Evolutionary conservation across 2,329 filamentous ascomycete species (phyloP), one percentile per base, ranked within the genome.

Genomic region (Arachnomyces sp.): DNA sequence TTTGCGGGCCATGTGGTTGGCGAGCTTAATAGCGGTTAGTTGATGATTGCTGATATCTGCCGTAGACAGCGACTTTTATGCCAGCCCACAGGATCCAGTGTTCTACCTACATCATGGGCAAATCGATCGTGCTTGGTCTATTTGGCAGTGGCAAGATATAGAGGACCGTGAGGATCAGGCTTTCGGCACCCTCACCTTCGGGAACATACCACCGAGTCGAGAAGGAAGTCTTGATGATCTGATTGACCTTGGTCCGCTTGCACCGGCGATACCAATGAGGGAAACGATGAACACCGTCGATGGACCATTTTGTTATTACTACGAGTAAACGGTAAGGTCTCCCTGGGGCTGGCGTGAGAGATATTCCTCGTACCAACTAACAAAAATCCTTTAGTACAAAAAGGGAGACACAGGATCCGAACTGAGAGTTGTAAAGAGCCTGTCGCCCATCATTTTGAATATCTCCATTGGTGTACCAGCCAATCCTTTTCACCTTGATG

Each of bases 251-350:
- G 46, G 43, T 3, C 42, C 39, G 8, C 40, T 54, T 14, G 46
- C 42, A 3, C 31, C 43, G 7, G 36, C 49, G 3, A 34, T 47
- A 12, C 34, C 38, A 5, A 44, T 53, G 12, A 13, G 42, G 6
- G 47, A 56, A 5, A 28, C 50, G 15, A 45, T 52, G 36, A 41
- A 49, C 43, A 54, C 49, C 6, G 47, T 44, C 16, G 45, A 37
- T 8, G 51, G 52, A 2, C 53, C 53, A 1, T 55, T 53, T 16
- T 56, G 53, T 30, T 55, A 55, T 39, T 41, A 52, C 30, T 56
- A 56, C 36, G 39, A 45, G 33, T 49, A 18, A 25, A 25, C 20
- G 20, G 20, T 25, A 25, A 25, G 20, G 20, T 5, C 9, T 25
- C 5, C 20, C 20, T 9, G 20, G 5, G 5, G 9, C 20, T 25